phyloP scores from a whole-genome alignment of 1,284 basidiomycete species.

The Laetiporus sulphureus region DNA sequence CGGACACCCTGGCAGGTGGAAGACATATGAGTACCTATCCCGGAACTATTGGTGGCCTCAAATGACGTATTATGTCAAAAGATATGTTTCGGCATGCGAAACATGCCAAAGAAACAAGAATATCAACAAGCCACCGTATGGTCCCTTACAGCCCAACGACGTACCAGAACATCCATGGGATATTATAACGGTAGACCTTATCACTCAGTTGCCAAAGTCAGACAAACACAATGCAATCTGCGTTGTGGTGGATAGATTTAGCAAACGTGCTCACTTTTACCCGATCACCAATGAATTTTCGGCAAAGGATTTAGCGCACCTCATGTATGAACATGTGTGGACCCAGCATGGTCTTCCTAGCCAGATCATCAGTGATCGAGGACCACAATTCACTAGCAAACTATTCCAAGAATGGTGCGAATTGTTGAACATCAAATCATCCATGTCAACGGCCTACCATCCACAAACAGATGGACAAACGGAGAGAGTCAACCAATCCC shows the following conservation, averaged over 20 bases:
- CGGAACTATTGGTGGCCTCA: slow-evolving; percentile 1
- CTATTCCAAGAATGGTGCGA: too few species aligned
- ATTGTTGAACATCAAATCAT: too few species aligned
- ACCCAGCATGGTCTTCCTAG: slow-evolving; percentile 27
- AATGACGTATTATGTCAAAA: neutral
- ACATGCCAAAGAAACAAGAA: slow-evolving; percentile 14
- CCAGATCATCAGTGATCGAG: slow-evolving; percentile 27
- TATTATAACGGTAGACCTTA: slow-evolving; percentile 31
- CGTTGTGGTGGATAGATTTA: slow-evolving; percentile 24
- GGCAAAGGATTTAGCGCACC: slow-evolving; percentile 23
- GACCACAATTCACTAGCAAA: slow-evolving; percentile 35
- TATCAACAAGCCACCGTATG: neutral
- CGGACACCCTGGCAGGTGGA: slow-evolving; percentile 31
- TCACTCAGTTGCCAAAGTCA: slow-evolving; percentile 29
- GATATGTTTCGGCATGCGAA: slow-evolving; percentile 23
- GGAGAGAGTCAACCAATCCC: too few species aligned
- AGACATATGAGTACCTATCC: neutral
- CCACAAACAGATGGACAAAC: too few species aligned
- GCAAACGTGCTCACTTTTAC: slow-evolving; percentile 24
- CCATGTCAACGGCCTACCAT: too few species aligned
- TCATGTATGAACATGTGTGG: slow-evolving; percentile 22
- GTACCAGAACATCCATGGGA: slow-evolving; percentile 25
- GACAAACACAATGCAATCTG: slow-evolving; percentile 23
- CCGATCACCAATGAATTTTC: slow-evolving; percentile 18
- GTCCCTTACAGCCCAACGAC: slow-evolving; percentile 14